Evolutionary conservation across 495 filamentous ascomycete genomes (phyloP).

Genomic region (Collariella sp.): DNA sequence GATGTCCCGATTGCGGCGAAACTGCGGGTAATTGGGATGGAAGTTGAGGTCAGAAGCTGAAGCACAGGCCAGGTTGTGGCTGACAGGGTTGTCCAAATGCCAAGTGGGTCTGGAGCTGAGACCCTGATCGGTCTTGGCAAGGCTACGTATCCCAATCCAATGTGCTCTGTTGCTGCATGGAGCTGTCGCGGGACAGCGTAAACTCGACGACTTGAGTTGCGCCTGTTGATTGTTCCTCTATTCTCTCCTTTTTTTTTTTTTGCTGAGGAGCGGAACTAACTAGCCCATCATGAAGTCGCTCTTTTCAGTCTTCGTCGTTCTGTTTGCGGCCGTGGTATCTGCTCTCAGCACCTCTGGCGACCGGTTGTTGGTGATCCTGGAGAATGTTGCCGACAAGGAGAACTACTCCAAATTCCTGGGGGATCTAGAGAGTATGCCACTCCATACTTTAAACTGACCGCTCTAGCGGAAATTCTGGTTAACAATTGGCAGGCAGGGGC

Average conservation of each 20-base stretch:
- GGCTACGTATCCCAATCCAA: slow-evolving; percentile 31
- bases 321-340: slow-evolving; percentile 56
- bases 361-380: slow-evolving; percentile 77
- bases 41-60: neutral
- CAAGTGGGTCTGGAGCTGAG: slow-evolving; percentile 8
- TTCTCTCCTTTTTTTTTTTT: neutral
- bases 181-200: slow-evolving; percentile 10
- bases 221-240: slow-evolving; percentile 4
- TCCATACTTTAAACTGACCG: neutral
- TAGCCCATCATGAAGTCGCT: slow-evolving; percentile 60
- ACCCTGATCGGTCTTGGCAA: slow-evolving; percentile 24
- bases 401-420: slow-evolving; percentile 74
- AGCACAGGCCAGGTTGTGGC: neutral
- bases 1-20: slow-evolving; percentile 13
- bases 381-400: slow-evolving; percentile 69
- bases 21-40: slow-evolving; percentile 14
- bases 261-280: slow-evolving; percentile 22
- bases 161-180: neutral
- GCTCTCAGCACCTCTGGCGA: slow-evolving; percentile 73
- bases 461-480: slow-evolving; percentile 3
- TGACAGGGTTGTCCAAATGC: slow-evolving; percentile 3
- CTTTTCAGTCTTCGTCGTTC: slow-evolving; percentile 57
- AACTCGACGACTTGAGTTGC: slow-evolving; percentile 11
- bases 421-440: slow-evolving; percentile 63
- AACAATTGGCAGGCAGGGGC: slow-evolving; percentile 56